Evolutionary conservation across 2,329 filamentous ascomycete species (phyloP), one percentile per base, ranked within the genome.

Genomic region (Scopulariopsis brevicaulis): DNA sequence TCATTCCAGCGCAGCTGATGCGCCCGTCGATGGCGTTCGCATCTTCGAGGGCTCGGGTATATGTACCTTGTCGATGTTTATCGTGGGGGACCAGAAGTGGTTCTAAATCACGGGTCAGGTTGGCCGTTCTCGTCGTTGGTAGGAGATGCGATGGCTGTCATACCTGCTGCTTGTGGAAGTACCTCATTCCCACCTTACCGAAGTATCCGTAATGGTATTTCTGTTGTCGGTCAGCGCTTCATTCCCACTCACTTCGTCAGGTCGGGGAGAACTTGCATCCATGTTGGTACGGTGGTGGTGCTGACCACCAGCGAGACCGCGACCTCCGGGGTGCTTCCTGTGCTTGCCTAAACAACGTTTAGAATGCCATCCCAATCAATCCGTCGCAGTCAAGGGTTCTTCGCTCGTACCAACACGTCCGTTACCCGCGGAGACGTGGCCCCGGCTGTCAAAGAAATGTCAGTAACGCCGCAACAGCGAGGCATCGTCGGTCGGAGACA

Each of bases 151-250:
- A 4, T 32, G 28, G 28, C 20, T 43, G 28, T 8, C 28, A 32
- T 32, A 32, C 28, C 28, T 32, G 83, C 73, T 90, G 86, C 80
- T 94, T 92, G 85, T 97, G 93, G 89, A 96, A 96, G 81, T 93
- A 87, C 73, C 89, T 83, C 89, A 93, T 93, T 80, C 89, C 88
- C 69, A 93, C 89, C 82, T 96, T 96, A 80, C 90, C 90, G 79
- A 96, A 97, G 89, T 97, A 97, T 90, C 94, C 94, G 64, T 93
- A 91, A 74, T 96, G 90, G 86, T 93, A 91, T 80, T 93, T 84
- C 61, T 62, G 54, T 34, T 34, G 28, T 22, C 20, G 24, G 59
- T 62, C 53, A 57, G 57, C 54, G 54, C 54, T 46, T 53, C 20
- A 43, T 25, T 34, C 34, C n/a, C 57, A 32, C 15, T 53, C 58